These are phyloP conservation scores for Gillenia trifoliata DNA, from an alignment of 306 rosid species.

Conservation along the genomic window DNA sequence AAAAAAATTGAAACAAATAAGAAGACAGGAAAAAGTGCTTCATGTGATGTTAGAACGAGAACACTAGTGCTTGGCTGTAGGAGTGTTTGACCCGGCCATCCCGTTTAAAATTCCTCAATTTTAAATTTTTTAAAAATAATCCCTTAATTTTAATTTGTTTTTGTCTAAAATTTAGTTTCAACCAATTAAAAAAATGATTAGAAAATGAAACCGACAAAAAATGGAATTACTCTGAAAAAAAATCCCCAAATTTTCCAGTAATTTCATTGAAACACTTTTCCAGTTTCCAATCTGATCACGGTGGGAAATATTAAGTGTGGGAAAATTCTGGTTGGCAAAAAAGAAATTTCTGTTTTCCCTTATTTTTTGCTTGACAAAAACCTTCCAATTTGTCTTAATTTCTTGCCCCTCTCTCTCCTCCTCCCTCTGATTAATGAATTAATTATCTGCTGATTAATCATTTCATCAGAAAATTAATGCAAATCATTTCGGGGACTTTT, in stretches of 20 bases:
- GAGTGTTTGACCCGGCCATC: constrained; percentile 16
- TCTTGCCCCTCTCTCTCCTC: background rate
- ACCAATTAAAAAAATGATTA: background rate
- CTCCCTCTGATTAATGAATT: background rate
- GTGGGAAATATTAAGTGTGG: background rate
- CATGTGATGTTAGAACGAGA: constrained; percentile 1
- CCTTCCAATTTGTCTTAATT: background rate
- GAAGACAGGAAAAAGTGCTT: background rate
- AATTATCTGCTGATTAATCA: background rate
- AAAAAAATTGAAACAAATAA: background rate
- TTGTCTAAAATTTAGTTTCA: background rate
- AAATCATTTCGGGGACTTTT: background rate
- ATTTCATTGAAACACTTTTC: background rate
- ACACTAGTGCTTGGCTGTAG: background rate
- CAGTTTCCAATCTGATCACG: background rate
- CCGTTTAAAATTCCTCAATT: background rate
- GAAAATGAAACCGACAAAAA: background rate
- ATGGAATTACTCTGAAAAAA: background rate
- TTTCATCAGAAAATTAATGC: background rate
- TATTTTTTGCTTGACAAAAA: background rate
- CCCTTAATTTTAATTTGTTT: background rate
- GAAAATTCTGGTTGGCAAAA: background rate
- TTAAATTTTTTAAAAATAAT: no score
- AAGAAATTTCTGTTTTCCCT: background rate
- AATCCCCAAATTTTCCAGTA: background rate